Conservation (phyloP, 805 yeast genomes). For the Torulaspora gathmanii region DNA sequence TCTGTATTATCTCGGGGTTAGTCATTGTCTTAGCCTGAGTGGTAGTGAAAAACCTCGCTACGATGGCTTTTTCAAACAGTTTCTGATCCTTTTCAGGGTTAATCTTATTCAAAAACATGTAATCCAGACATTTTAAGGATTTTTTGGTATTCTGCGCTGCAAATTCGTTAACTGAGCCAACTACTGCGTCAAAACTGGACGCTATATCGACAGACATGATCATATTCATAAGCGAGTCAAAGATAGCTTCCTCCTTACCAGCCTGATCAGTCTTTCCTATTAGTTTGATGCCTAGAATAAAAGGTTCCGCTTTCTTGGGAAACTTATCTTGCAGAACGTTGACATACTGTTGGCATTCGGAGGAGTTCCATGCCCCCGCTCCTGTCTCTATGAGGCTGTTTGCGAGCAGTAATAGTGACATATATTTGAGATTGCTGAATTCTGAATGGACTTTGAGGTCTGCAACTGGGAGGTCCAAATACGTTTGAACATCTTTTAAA, state of each 20-base stretch:
- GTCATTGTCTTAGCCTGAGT: slow-evolving; percentile 26
- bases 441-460: slow-evolving; percentile 17
- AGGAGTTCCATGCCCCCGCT: slow-evolving; percentile 1
- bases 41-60: slow-evolving; percentile 26
- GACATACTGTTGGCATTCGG: slow-evolving; percentile 16
- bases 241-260: slow-evolving; percentile 15
- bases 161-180: slow-evolving; percentile 31
- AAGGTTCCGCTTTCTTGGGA: slow-evolving; percentile 33
- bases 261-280: slow-evolving; percentile 14
- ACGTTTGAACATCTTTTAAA: slow-evolving; percentile 13
- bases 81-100: slow-evolving; percentile 27
- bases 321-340: slow-evolving; percentile 27
- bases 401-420: slow-evolving; percentile 27
- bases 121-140: slow-evolving; percentile 36
- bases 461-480: slow-evolving; percentile 15
- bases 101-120: slow-evolving; percentile 34
- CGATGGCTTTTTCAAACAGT: slow-evolving; percentile 30
- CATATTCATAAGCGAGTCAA: slow-evolving; percentile 38
- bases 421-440: slow-evolving; percentile 19
- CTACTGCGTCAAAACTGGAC: slow-evolving; percentile 22
- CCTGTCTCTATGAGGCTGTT: slow-evolving; percentile 27
- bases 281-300: slow-evolving; percentile 28
- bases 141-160: slow-evolving; percentile 23
- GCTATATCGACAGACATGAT: slow-evolving; percentile 30
- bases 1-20: slow-evolving; percentile 19